Evolutionary conservation across 495 filamentous ascomycete species (phyloP), one percentile per base, ranked within the genome.

Genomic region (Talaromyces thailandensis): DNA sequence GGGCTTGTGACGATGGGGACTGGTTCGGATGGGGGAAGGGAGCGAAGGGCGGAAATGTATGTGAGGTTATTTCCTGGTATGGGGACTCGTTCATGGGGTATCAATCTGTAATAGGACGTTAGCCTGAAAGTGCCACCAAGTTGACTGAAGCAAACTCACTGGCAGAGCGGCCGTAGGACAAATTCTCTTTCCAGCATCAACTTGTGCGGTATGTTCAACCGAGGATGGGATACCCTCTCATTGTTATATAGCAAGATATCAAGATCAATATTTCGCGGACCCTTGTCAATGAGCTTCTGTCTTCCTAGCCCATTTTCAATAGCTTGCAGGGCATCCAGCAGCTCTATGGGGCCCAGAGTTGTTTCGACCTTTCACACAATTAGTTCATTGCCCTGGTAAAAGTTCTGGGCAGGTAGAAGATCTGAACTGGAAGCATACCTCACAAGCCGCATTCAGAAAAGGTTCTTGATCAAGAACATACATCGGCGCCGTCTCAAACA

Each of bases 401-500:
- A 23, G 32, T 6, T 11, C 1, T 57, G 28, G 4, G 35, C 26
- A 45, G 21, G n/a, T 24, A 21, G 6, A 4, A 58, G 31, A 45
- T 21, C 0, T 9, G 60, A 60, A 28, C 0, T 9, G 60, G 56
- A 28, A 62, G 78, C 82, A 70, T 65, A 96, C 94, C 86, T 98
- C 91, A 72, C 92, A 96, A 60, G 87, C 92, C 32, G 92, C 94
- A 70, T 98, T 98, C 45, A 98, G 75, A 68, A 98, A 98, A 18
- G 85, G 82, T 62, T 84, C 84, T 70, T 98, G 94, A 68, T 96
- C 87, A 64, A 88, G 75, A 65, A 96, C 87, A 75, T 98, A 98
- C 94, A 98, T 98, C 24, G 94, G 90, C 63, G 90, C 85, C 6
- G 93, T 98, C 76, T 98, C 91, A 79, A 93, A 98, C 40, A 98